Base-by-base conservation (phyloP, 108 stramenopile species). In the Mayamaea pseudoterrestris region DNA sequence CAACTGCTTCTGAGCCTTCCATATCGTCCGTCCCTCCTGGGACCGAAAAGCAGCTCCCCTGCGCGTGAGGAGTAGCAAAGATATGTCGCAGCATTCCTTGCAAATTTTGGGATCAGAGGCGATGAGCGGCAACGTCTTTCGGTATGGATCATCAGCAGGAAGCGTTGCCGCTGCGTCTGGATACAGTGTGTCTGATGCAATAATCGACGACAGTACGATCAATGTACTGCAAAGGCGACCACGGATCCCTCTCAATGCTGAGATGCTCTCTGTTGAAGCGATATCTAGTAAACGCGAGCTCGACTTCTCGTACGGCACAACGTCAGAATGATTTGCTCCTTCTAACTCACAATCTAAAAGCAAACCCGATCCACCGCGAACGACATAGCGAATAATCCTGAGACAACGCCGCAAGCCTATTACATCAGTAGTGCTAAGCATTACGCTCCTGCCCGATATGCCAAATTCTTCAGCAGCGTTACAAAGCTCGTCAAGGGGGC, bases 1-100 rank as follows among this genome's bases (percentile, higher is more conserved):
- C 13, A 83, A 40, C 37, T 83, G 80, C 39, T 85, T 90, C 31
- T 86, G 89, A 18, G 80, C 76, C 53, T 75, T 78, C 81, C 81
- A 90, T 7, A 86, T 73, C 0, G 74, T 74, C 41, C 69, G 77
- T 11, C 53, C 68, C 42, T 65, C 80, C 37, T 65, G 72, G 1
- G 71, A 70, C 27, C 77, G 64, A 35, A 74, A 74, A 12, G 66
- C 44, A 1, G 80, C 78, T 11, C 89, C 83, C 17, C 89, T 55
- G 42, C 81, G 60, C 17, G 78, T 70, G 0, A 85, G 49, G 5
- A 90, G 40, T 11, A 90, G 61, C 35, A 80, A 61, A 17, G 83
- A 60, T 34, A 85, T 53, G 28, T 83, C 64, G 35, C 70, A 50
- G 2, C 69, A 57, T 60, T 90, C 89, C 37, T 80, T 85, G 60